Evolutionary conservation across 306 rosid genomes (phyloP).

Genomic region (Mimosa bimucronata): DNA sequence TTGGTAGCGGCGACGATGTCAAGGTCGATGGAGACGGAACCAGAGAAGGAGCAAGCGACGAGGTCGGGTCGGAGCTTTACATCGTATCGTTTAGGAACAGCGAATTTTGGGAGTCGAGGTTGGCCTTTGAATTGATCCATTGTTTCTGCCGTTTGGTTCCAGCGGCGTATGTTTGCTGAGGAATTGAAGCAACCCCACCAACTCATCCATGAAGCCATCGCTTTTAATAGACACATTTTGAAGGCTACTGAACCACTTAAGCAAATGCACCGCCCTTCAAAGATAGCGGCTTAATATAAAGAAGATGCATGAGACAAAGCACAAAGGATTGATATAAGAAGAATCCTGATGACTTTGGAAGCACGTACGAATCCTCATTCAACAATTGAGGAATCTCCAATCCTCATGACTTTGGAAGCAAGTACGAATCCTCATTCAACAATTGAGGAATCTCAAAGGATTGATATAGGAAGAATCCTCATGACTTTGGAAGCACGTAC

Average conservation of each 20-base stretch:
- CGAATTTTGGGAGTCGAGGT: constrained; percentile 90
- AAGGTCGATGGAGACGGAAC: constrained; percentile 66
- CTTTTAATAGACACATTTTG: too few species aligned
- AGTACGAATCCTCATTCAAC: too few species aligned
- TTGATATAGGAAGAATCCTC: too few species aligned
- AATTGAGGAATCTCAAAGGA: too few species aligned
- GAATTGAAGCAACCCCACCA: too few species aligned
- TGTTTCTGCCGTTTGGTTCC: too few species aligned
- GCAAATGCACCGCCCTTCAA: too few species aligned
- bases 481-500: too few species aligned
- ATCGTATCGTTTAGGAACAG: constrained; percentile 77
- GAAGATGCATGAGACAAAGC: background rate
- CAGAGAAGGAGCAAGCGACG: constrained; percentile 63
- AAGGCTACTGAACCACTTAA: too few species aligned
- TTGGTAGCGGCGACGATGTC: constrained; percentile 64
- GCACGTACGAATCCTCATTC: background rate
- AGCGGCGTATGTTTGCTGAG: too few species aligned
- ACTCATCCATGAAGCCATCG: background rate
- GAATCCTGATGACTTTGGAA: background rate
- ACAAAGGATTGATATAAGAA: background rate
- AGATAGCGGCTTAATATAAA: background rate
- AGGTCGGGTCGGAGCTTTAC: constrained; percentile 81
- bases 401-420: too few species aligned
- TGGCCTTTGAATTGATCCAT: constrained; percentile 92
- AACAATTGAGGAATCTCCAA: background rate